These are phyloP conservation scores for Ophiocordyceps australis DNA, from an alignment of 2,329 filamentous ascomycete species.

Conservation along the genomic window DNA sequence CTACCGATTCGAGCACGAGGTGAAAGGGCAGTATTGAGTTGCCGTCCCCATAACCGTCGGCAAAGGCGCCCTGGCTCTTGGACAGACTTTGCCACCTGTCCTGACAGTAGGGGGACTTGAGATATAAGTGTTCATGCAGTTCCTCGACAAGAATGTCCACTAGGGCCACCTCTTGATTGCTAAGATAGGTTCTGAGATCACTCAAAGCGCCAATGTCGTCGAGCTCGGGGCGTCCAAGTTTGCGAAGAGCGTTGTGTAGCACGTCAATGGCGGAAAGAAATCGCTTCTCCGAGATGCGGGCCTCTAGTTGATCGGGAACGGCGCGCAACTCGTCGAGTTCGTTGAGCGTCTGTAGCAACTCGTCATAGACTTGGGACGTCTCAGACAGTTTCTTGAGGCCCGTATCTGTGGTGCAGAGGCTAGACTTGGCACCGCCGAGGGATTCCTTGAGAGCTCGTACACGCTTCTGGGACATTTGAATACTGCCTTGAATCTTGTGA, in stretches of 20 bases:
- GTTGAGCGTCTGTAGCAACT: conserved; percentile 65
- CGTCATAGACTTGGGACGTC: conserved; percentile 78
- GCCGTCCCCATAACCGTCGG: conserved; percentile 27
- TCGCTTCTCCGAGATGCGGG: conserved; percentile 87
- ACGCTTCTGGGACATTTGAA: conserved; percentile 71
- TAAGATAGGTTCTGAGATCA: conserved; percentile 73
- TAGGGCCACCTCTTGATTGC: conserved; percentile 79
- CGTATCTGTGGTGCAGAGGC: conserved; percentile 69
- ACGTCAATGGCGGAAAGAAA: conserved; percentile 89
- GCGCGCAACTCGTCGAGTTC: conserved; percentile 77
- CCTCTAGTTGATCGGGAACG: conserved; percentile 83
- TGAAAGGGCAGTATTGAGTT: conserved; percentile 35
- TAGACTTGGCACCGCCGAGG: conserved; percentile 62
- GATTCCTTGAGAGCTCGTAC: conserved; percentile 71
- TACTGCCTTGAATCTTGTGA: conserved; percentile 92
- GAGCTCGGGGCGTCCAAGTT: conserved; percentile 72
- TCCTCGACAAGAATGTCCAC: conserved; percentile 96
- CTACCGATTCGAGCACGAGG: conserved; percentile 38
- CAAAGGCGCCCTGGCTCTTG: conserved; percentile 40
- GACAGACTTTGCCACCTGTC: conserved; percentile 81
- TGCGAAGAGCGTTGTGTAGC: conserved; percentile 68
- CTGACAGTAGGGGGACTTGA: conserved; percentile 95
- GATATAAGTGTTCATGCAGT: conserved; percentile 87
- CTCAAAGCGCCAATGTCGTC: conserved; percentile 79
- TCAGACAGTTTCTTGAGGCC: conserved; percentile 82